Evolutionary conservation across 2,329 filamentous ascomycete species (phyloP), one percentile per base, ranked within the genome.

Genomic region (Colletotrichum agaves): DNA sequence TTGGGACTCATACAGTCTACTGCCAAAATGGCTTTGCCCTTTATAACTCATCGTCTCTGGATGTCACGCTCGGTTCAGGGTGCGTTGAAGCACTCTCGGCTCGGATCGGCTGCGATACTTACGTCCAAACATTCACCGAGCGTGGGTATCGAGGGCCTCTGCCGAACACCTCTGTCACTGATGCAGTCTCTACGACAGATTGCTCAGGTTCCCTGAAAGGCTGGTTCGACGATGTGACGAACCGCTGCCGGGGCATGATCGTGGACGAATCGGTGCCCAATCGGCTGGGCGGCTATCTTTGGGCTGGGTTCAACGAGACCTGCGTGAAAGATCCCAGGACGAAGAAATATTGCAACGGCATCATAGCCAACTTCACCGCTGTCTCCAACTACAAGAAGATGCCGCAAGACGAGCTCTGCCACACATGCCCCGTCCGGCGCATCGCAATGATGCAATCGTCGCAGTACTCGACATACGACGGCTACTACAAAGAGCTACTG

Each of bases 161-260:
- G 8, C 11, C 6, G 13, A 31, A 31, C 49, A 33, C 12, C 4
- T 8, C 19, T 12, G 7, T 53, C 6, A 53, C 49, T 11, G 23
- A 33, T n/a, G 12, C 23, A 4, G n/a, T 53, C 5, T 53, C 21
- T 13, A 21, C 12, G 12, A 69, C 88, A 86, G 2, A 74, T 39
- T 17, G 41, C 49, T 5, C 43, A 58, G 10, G 37, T 39, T 31
- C 8, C 17, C 17, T 43, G 33, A 35, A 21, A 62, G 12, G 8
- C 31, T 27, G 41, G 41, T 15, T 53, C 15, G 5, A 53, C 41
- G 27, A 33, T 17, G 61, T 39, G 4, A 50, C 78, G 78, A 53
- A 11, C 5, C n/a, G 11, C 2, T 53, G 21, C 17, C 74, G 85
- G 53, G 78, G 83, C 11, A 85, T 78, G 70, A 78, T 5, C 5